Evolutionary conservation across 2,329 filamentous ascomycete genomes (phyloP).

Genomic region (Microdochium nivale): DNA sequence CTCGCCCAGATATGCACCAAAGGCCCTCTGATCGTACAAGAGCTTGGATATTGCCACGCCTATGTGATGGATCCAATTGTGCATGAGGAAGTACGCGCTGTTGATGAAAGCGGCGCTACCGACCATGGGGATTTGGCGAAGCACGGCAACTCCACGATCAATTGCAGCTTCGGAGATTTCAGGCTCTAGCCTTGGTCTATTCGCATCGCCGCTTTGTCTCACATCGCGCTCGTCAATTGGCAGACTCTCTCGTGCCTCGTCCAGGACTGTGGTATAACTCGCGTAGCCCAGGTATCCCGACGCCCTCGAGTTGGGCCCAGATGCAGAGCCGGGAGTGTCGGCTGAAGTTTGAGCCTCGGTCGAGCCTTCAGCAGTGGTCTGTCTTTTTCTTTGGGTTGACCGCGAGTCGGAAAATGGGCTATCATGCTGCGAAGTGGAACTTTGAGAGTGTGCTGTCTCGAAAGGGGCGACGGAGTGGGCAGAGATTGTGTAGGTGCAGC

Average conservation of each 20-base stretch:
- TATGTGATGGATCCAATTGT: not conserved
- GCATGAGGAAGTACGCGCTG: not conserved
- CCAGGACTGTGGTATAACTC: not conserved
- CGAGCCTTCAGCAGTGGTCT: not conserved
- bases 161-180: not conserved
- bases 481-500: constrained; percentile 7
- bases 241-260: not conserved
- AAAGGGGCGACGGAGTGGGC: not conserved
- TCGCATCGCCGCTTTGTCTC: not conserved
- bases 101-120: not conserved
- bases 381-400: not conserved
- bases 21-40: not conserved
- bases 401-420: not conserved
- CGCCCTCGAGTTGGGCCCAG: not conserved
- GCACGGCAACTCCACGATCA: not conserved
- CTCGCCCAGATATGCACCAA: constrained; percentile 1
- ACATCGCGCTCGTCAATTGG: not conserved
- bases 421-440: not conserved
- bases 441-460: not conserved
- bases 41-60: not conserved
- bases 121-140: not conserved
- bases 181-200: not conserved
- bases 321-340: not conserved
- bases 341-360: not conserved
- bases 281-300: not conserved